These are phyloP conservation scores for Asterophora parasitica DNA, from an alignment of 768 basidiomycete genomes.

Conservation along the genomic window DNA sequence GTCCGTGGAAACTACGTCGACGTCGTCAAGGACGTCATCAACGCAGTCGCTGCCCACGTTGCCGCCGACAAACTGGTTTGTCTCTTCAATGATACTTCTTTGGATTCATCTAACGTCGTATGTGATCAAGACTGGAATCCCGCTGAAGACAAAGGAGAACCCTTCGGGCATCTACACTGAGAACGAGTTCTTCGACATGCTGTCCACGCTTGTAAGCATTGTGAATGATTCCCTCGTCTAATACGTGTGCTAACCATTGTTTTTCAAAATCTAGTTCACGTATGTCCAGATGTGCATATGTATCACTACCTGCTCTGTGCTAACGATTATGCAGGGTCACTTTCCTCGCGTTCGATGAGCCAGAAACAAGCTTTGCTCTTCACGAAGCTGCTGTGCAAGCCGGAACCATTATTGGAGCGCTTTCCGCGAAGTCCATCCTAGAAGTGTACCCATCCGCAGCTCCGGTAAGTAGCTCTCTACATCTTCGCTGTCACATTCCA, in stretches of 20 bases:
- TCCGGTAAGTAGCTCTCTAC: conserved; percentile 18
- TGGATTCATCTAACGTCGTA: too few relatives aligned
- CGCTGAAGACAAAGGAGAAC: conserved; percentile 41
- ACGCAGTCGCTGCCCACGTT: conserved; percentile 2
- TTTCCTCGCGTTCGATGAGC: conserved; percentile 24
- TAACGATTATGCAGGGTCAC: conserved; percentile 10
- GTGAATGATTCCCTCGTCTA: too few relatives aligned
- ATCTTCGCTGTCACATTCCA: not conserved
- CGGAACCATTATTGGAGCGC: conserved; percentile 22
- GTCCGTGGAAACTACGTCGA: conserved; percentile 3
- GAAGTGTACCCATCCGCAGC: conserved; percentile 19
- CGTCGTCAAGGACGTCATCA: conserved; percentile 3
- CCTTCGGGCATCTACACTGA: conserved; percentile 41
- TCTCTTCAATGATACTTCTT: too few relatives aligned
- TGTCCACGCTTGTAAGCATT: conserved; percentile 27
- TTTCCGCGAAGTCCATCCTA: conserved; percentile 27
- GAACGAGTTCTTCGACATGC: conserved; percentile 43
- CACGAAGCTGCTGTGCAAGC: conserved; percentile 24
- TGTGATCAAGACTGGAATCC: conserved; percentile 30
- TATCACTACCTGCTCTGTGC: not conserved
- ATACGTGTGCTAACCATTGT: too few relatives aligned
- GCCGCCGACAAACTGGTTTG: conserved; percentile 4
- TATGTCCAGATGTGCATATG: not conserved
- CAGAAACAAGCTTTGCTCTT: conserved; percentile 29
- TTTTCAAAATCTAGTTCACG: conserved; percentile 15